Base-by-base conservation (phyloP, 176 grass and related monocot species). In the Cenchrus purpureus region DNA sequence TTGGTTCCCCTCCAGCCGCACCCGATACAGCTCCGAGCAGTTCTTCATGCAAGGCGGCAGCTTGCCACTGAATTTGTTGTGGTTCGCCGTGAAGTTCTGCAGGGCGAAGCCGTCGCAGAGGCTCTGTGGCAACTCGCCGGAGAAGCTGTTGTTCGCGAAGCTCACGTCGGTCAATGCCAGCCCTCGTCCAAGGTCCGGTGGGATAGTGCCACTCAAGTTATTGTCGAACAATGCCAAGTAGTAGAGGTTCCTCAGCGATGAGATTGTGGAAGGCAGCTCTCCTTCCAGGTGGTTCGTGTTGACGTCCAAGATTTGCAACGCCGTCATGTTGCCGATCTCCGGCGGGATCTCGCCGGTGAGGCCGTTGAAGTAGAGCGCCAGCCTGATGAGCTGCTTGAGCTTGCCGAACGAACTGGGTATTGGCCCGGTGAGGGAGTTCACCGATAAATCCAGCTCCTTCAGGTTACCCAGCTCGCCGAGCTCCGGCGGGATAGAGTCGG, bases 11-110 rank as follows among this genome's bases (percentile, higher is more conserved):
- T 92, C 93, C 62, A 98, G 60, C 63, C 91, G 72, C 25, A 95
- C 89, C 34, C 91, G 85, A 49, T 63, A 11, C 34, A 95, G 82
- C 0, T 0, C 0, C 0, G 80, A 73, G 85, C 95, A 98, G 19
- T 92, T 93, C 76, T 88, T 89, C 85, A 98, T 71, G 75, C 93
- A 98, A 1, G 83, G 43, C 2, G 95, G 95, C 40, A 95, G 91
- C 16, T 6, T 40, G 45, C 95, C 95, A 4, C 63, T 89, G 75
- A 97, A 92, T 45, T 83, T 92, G 85, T 92, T 92, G 73, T 65
- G 40, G 67, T 90, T 77, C 16, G 78, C 91, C 5, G 86, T 87
- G 73, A 97, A 86, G 56, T 79, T 59, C 48, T 85, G 43, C 51
- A 97, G 71, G 44, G 6, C 11, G 12, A 83, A 66, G 7, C 90